Conservation (phyloP, 805 yeast species). For the Monosporozyma yasuniensis region DNA sequence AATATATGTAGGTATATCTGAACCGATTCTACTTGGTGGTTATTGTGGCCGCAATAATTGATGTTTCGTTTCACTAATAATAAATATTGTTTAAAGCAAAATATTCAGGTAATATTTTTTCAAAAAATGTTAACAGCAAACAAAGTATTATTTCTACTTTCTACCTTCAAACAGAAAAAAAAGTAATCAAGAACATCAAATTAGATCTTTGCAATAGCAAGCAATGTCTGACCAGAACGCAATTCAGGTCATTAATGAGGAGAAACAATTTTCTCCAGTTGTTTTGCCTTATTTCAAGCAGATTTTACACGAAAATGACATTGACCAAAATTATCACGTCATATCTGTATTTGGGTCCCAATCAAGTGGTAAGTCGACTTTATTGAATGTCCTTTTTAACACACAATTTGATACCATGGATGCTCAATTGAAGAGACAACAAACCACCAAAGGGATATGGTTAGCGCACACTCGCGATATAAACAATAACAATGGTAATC, state of each 20-base stretch:
- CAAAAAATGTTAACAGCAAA: no score
- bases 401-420: conserved; percentile 92
- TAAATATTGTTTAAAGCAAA: no score
- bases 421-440: conserved; percentile 65
- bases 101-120: no score
- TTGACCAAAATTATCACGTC: conserved; percentile 74
- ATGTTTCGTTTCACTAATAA: no score
- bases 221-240: conserved; percentile 19
- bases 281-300: conserved; percentile 17
- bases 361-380: conserved; percentile 91
- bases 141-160: no score
- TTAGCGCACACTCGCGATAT: conserved; percentile 47
- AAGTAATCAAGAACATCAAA: neutral
- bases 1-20: no score
- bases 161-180: no score
- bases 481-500: conserved; percentile 15
- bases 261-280: conserved; percentile 36
- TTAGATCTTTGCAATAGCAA: neutral
- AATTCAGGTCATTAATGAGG: conserved; percentile 47
- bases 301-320: conserved; percentile 25
- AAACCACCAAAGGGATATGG: conserved; percentile 86
- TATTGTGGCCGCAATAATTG: no score
- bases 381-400: conserved; percentile 75
- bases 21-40: no score
- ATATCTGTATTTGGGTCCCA: conserved; percentile 96